Percentiles rank a stretch among this genome's conserved stretches.
Evolutionary conservation across 164 flowering plant species (phyloP).

Genomic region (Sedum album): DNA sequence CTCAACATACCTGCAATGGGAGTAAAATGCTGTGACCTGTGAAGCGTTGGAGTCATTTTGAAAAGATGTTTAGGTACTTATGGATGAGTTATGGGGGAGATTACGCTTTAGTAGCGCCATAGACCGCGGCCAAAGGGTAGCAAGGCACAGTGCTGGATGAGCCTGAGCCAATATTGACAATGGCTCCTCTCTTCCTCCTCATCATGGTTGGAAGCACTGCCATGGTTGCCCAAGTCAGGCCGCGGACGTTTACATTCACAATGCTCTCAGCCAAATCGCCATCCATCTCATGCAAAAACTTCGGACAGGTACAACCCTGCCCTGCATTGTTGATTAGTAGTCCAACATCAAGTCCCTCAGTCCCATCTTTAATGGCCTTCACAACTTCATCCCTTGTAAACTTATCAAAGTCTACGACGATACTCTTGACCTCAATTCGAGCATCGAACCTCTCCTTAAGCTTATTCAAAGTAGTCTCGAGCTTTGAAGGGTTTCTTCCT

Average conservation of each 20-base stretch:
- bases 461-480: conserved; percentile 53
- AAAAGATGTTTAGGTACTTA: not conserved
- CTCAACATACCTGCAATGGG: conserved; percentile 28
- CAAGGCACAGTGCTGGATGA: conserved; percentile 78
- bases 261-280: conserved; percentile 53
- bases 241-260: conserved; percentile 72
- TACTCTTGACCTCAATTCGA: conserved; percentile 30
- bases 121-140: conserved; percentile 82
- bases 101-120: conserved; percentile 94
- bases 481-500: conserved; percentile 69
- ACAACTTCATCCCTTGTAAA: conserved; percentile 51
- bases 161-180: conserved; percentile 91
- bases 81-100: conserved; percentile 4
- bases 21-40: not conserved
- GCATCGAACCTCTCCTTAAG: conserved; percentile 29
- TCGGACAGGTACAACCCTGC: conserved; percentile 69
- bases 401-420: conserved; percentile 74
- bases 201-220: conserved; percentile 76
- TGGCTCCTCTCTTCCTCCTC: conserved; percentile 79
- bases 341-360: conserved; percentile 79
- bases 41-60: not conserved
- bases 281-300: conserved; percentile 82
- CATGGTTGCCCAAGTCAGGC: conserved; percentile 75
- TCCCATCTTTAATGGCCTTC: conserved; percentile 36
- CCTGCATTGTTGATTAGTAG: conserved; percentile 80